Conservation (phyloP, 2,329 filamentous ascomycete genomes). For the Cladophialophora psammophila region DNA sequence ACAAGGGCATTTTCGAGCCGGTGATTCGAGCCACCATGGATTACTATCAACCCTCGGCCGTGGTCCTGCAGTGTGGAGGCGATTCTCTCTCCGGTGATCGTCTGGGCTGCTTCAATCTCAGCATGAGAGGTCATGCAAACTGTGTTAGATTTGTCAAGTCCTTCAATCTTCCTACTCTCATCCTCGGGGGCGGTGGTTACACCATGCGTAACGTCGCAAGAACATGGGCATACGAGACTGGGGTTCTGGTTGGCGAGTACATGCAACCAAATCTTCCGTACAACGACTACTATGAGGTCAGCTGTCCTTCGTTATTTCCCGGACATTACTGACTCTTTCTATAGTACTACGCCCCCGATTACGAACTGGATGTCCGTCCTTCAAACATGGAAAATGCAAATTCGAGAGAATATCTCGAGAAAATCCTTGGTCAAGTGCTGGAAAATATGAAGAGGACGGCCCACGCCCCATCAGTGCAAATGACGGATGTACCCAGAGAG, state of each 20-base stretch:
- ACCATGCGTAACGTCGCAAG: constrained; percentile 71
- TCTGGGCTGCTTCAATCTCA: constrained; percentile 73
- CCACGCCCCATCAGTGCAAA: constrained; percentile 68
- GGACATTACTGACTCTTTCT: constrained; percentile 36
- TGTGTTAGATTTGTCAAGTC: constrained; percentile 74
- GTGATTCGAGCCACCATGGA: constrained; percentile 73
- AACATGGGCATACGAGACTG: constrained; percentile 73
- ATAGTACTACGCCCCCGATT: constrained; percentile 73
- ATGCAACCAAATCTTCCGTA: constrained; percentile 87
- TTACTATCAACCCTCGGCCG: constrained; percentile 71
- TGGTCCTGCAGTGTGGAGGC: constrained; percentile 73
- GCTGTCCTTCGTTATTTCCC: background rate
- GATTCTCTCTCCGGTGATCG: constrained; percentile 73
- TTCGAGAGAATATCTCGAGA: constrained; percentile 71
- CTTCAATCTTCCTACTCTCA: constrained; percentile 70
- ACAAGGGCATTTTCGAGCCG: constrained; percentile 73
- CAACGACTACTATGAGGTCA: constrained; percentile 89
- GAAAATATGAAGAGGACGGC: constrained; percentile 71
- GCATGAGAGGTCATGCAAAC: constrained; percentile 74
- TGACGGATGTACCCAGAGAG: constrained; percentile 68
- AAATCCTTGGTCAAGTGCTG: constrained; percentile 70
- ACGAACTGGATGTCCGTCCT: constrained; percentile 72
- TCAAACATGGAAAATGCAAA: constrained; percentile 78
- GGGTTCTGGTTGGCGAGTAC: constrained; percentile 81
- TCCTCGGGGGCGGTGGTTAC: constrained; percentile 73